Evolutionary conservation across 768 basidiomycete species (phyloP).

Genomic region (Suillus clintonianus): DNA sequence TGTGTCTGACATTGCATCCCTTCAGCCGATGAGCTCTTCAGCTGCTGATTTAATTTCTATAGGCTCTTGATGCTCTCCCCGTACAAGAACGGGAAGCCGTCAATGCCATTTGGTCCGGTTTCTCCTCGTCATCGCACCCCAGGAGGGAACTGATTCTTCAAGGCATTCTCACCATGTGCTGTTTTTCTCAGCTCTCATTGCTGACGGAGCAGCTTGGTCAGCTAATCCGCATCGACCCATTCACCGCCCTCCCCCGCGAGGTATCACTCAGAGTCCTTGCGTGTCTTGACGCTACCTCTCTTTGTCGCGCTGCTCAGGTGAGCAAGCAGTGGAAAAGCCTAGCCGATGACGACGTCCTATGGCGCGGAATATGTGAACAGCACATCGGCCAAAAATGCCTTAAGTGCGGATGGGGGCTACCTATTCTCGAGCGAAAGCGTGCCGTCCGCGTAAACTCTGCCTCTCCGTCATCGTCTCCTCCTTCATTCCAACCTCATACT

Average conservation of each 20-base stretch:
- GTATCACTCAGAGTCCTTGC: slow-evolving; percentile 84
- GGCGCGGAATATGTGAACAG: slow-evolving; percentile 96
- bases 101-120: slow-evolving; percentile 93
- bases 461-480: slow-evolving; percentile 33
- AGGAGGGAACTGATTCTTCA: slow-evolving; percentile 92
- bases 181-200: slow-evolving; percentile 96
- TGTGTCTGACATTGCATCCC: slow-evolving; percentile 21
- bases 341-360: slow-evolving; percentile 94
- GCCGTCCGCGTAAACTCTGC: slow-evolving; percentile 40
- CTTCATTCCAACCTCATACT: slow-evolving; percentile 8
- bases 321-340: slow-evolving; percentile 80
- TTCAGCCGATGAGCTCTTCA: background rate
- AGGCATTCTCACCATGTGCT: slow-evolving; percentile 98
- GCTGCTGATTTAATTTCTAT: slow-evolving; percentile 14
- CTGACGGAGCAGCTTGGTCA: slow-evolving; percentile 89
- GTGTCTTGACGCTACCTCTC: slow-evolving; percentile 88
- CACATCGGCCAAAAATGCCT: slow-evolving; percentile 96
- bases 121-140: slow-evolving; percentile 91
- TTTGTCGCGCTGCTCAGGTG: slow-evolving; percentile 93
- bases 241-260: slow-evolving; percentile 87
- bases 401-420: slow-evolving; percentile 98
- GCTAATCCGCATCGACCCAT: slow-evolving; percentile 95
- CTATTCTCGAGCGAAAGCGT: slow-evolving; percentile 79
- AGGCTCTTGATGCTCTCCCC: slow-evolving; percentile 91
- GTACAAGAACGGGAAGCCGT: slow-evolving; percentile 84